Base-by-base conservation (phyloP, 495 filamentous ascomycete genomes). In the Copromyces sp. region DNA sequence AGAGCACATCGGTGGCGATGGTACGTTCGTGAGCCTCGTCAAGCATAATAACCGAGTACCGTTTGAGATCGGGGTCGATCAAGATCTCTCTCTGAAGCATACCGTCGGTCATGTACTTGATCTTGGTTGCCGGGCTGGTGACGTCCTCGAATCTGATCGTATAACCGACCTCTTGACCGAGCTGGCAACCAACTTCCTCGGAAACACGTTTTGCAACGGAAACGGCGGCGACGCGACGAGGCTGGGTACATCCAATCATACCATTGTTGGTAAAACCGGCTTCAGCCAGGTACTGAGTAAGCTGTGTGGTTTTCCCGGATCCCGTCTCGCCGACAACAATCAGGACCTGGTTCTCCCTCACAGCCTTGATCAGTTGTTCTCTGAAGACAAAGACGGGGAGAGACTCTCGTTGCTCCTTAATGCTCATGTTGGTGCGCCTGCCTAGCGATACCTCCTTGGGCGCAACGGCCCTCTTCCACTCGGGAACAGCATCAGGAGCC, bases 91-190 rank as follows among this genome's bases (percentile, higher is more conserved):
- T 85, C 82, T 98, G 90, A 76, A 99, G 88, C 92, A 98, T 99
- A 81, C 95, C 95, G 74, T 99, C 95, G 14, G 95, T 99, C 94
- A 98, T 98, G 82, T 98, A 99, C 83, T 98, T 98, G 84, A 99
- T 98, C 79, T 90, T 91, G 14, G 95, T 99, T 16, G 92, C 90
- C 2, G 94, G 90, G 74, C 90, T 92, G 0, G 95, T 97, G 77
- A 90, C 92, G 77, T 99, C 96, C 78, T 99, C 95, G 79, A 99
- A 99, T 79, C 95, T 91, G 79, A 99, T 97, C 0, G 94, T 97
- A 77, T 98, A 99, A 59, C 95, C 95, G 73, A 99, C 94, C 80
- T 98, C 95, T 41, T 94, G 87, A 39, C 96, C 96, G 0, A 99
- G 86, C 70, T 89, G 85, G 78, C 94, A 97, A 40, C 95, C 95